phyloP scores from a whole-genome alignment of 495 filamentous ascomycete species.

The Hypoxylon crocopeplum region DNA sequence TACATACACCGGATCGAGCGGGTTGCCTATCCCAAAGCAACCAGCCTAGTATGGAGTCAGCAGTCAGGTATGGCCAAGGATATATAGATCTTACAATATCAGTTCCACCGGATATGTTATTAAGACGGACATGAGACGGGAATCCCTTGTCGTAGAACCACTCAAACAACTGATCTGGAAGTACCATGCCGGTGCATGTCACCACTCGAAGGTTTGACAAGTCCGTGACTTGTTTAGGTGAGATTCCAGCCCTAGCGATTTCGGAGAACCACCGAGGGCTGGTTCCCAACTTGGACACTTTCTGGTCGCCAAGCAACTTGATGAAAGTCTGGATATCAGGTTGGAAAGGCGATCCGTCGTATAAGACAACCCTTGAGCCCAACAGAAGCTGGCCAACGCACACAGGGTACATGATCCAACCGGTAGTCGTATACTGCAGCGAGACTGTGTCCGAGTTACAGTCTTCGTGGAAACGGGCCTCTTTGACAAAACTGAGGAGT shows the following conservation, averaged over 20 bases:
- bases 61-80: background rate
- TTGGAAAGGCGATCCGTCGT: slow-evolving; percentile 80
- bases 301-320: slow-evolving; percentile 63
- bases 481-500: slow-evolving; percentile 65
- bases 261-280: slow-evolving; percentile 79
- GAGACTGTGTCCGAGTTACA: slow-evolving; percentile 54
- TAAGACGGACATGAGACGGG: slow-evolving; percentile 65
- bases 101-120: slow-evolving; percentile 79
- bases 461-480: slow-evolving; percentile 66
- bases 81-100: slow-evolving; percentile 61
- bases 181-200: slow-evolving; percentile 78
- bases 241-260: slow-evolving; percentile 63
- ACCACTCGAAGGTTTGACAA: slow-evolving; percentile 65
- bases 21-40: slow-evolving; percentile 72
- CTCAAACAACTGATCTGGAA: slow-evolving; percentile 73
- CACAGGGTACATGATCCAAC: slow-evolving; percentile 86
- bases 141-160: slow-evolving; percentile 88
- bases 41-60: slow-evolving; percentile 54
- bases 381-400: slow-evolving; percentile 59
- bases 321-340: slow-evolving; percentile 68
- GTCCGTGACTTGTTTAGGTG: slow-evolving; percentile 66
- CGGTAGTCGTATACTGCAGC: slow-evolving; percentile 69
- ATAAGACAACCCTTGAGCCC: slow-evolving; percentile 67
- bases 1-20: slow-evolving; percentile 71
- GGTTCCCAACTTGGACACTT: slow-evolving; percentile 67